Conservation (phyloP, 2,329 filamentous ascomycete species). For the Aspergillus sp. region DNA sequence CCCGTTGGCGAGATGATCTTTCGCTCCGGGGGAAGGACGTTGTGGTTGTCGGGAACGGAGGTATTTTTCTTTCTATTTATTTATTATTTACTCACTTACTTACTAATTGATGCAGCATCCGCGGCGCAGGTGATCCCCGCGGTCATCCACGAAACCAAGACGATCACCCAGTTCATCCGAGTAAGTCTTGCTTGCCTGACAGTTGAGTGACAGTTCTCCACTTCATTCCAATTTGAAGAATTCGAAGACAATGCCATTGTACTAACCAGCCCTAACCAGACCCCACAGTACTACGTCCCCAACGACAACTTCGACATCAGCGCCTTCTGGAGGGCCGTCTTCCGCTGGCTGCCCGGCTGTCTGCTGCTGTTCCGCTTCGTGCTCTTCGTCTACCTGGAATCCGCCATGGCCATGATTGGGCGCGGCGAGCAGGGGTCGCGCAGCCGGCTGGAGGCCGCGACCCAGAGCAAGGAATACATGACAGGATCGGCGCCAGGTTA, state of each 20-base stretch:
- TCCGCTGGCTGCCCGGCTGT: conserved; percentile 6
- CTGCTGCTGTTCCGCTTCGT: conserved; percentile 6
- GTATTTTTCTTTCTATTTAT: background rate
- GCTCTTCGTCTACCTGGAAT: conserved; percentile 10
- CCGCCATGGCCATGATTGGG: conserved; percentile 1
- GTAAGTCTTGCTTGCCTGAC: background rate
- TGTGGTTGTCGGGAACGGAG: conserved; percentile 11
- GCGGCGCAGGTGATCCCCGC: conserved; percentile 7
- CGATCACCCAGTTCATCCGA: conserved; percentile 12
- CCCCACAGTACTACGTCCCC: conserved; percentile 10
- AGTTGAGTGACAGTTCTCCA: background rate
- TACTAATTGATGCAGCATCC: conserved; percentile 1
- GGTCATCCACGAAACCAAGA: conserved; percentile 6
- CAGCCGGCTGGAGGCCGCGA: conserved; percentile 1
- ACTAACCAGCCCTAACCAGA: conserved; percentile 1
- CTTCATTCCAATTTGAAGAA: no score
- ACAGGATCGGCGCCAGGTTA: conserved; percentile 8
- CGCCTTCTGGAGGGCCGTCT: conserved; percentile 5
- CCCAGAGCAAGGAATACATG: conserved; percentile 6
- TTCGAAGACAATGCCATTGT: no score
- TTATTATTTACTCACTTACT: background rate
- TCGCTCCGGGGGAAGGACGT: conserved; percentile 10
- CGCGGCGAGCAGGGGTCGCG: background rate
- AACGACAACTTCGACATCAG: conserved; percentile 9
- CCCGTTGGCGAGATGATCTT: conserved; percentile 9